phyloP scores from a whole-genome alignment of 2,329 filamentous ascomycete genomes.

The Diaporthe velutina region DNA sequence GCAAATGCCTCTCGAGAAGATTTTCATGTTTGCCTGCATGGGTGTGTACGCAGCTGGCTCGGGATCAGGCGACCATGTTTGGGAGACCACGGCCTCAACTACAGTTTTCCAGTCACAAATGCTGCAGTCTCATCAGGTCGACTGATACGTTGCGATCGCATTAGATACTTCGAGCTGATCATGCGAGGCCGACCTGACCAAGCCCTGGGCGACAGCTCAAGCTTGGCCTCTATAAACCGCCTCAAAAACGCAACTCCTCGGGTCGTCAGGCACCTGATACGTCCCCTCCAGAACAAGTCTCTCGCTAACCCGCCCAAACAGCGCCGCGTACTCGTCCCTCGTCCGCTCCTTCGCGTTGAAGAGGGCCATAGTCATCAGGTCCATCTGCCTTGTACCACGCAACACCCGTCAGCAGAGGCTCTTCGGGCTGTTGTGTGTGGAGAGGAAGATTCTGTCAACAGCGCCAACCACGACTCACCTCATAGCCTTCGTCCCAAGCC shows the following conservation, averaged over 20 bases:
- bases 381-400: neutral
- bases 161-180: neutral
- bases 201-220: neutral
- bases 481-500: neutral
- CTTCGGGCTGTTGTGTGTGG: neutral
- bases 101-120: too few species aligned
- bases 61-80: neutral
- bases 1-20: neutral
- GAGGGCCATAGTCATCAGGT: constrained; percentile 20
- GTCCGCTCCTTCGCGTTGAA: constrained; percentile 20
- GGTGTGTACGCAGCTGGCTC: too few species aligned
- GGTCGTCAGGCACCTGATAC: constrained; percentile 10
- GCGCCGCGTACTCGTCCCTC: neutral
- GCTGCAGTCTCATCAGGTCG: too few species aligned
- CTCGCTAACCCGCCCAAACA: neutral
- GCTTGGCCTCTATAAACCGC: neutral
- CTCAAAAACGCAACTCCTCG: constrained; percentile 5
- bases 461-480: neutral
- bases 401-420: neutral
- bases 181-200: too few species aligned
- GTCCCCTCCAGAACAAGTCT: neutral
- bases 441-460: neutral
- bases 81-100: neutral
- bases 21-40: neutral
- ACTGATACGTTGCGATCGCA: neutral